Conservation (phyloP, 1,284 basidiomycete species). For the Cystobasidium slooffiae region DNA sequence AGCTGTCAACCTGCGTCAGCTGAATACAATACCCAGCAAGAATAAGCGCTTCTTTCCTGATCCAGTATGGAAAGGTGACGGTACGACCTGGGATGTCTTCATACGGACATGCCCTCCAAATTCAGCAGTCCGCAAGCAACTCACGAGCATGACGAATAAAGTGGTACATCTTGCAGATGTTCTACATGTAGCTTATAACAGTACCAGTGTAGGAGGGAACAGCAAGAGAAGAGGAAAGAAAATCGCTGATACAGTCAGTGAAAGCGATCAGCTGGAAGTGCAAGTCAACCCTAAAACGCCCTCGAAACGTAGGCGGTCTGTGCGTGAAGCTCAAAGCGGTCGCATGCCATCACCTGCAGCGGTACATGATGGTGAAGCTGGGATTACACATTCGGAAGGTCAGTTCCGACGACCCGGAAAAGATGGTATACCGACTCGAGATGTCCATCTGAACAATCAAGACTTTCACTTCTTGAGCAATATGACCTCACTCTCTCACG, state of each 20-base stretch:
- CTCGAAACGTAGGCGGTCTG: conserved; percentile 20
- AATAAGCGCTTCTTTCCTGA: conserved; percentile 36
- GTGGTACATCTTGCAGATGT: conserved; percentile 43
- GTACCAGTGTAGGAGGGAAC: not conserved
- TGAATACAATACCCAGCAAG: conserved; percentile 28
- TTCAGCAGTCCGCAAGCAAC: conserved; percentile 32
- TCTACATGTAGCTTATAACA: conserved; percentile 32
- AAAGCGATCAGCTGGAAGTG: conserved; percentile 33
- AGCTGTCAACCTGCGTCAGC: conserved; percentile 39
- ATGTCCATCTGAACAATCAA: conserved; percentile 13
- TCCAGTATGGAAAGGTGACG: conserved; percentile 76
- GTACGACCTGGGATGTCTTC: conserved; percentile 87
- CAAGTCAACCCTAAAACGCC: conserved; percentile 25
- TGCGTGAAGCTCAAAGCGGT: not conserved
- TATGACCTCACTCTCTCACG: conserved; percentile 34
- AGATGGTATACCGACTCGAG: conserved; percentile 12
- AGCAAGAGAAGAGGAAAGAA: conserved; percentile 19
- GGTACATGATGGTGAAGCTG: not conserved
- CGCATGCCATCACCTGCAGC: not conserved
- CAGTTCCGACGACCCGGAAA: not conserved
- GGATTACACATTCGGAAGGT: not conserved
- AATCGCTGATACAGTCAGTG: conserved; percentile 25
- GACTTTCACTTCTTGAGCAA: conserved; percentile 37
- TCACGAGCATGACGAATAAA: conserved; percentile 34
- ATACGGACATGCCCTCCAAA: conserved; percentile 79